A percentile compares a stretch with the other conserved stretches of the same genome.
These are phyloP conservation scores for Botrytis sinoallii DNA, from an alignment of 2,329 filamentous ascomycete genomes.

Conservation along the genomic window DNA sequence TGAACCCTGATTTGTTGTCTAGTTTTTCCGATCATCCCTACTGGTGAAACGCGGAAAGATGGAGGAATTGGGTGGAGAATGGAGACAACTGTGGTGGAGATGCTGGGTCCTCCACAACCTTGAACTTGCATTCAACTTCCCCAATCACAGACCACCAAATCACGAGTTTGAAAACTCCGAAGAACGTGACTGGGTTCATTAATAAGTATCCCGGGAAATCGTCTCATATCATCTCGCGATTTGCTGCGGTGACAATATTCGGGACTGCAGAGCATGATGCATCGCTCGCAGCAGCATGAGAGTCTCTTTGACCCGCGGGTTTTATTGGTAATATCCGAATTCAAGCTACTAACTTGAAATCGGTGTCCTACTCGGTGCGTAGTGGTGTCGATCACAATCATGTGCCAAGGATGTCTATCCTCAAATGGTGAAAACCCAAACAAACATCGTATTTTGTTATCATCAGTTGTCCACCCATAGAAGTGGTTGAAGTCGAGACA, in stretches of 20 bases:
- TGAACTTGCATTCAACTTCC: conserved; percentile 9
- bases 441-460: conserved; percentile 1
- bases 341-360: neutral
- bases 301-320: neutral
- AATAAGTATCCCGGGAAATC: neutral
- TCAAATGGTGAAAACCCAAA: neutral
- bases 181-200: conserved; percentile 1
- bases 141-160: conserved; percentile 11
- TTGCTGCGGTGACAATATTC: neutral
- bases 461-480: neutral
- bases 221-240: neutral
- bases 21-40: neutral
- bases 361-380: conserved; percentile 12
- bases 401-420: conserved; percentile 2
- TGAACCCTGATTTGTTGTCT: neutral
- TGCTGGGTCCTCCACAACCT: conserved; percentile 2
- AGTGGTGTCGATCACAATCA: conserved; percentile 4
- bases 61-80: conserved; percentile 11
- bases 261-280: neutral
- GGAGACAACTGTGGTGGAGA: conserved; percentile 4
- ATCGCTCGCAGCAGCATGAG: neutral
- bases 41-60: conserved; percentile 6
- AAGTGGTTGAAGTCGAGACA: conserved; percentile 6
- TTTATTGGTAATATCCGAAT: neutral
- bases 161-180: neutral